phyloP scores from a whole-genome alignment of 1,284 basidiomycete genomes.

The Trichosporon coremiiforme region DNA sequence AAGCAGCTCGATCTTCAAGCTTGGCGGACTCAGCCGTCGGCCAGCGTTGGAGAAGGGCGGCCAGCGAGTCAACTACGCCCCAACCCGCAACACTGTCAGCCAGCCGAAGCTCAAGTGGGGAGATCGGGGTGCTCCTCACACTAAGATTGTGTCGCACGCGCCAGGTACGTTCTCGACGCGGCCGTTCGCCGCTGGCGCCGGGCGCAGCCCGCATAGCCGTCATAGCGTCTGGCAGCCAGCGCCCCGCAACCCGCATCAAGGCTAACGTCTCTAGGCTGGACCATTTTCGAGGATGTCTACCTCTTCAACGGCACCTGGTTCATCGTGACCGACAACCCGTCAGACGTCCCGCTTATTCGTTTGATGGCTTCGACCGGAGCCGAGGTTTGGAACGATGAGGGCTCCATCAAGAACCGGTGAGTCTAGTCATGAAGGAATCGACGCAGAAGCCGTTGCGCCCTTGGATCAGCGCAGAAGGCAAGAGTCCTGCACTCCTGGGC shows the following conservation, averaged over 20 bases:
- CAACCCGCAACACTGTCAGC: slow-evolving; percentile 20
- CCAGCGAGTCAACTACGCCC: slow-evolving; percentile 22
- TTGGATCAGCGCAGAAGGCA: background rate
- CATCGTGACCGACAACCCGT: slow-evolving; percentile 57
- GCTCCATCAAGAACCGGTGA: slow-evolving; percentile 54
- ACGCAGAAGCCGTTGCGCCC: slow-evolving; percentile 5
- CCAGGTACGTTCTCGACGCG: slow-evolving; percentile 48
- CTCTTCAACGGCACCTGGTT: slow-evolving; percentile 57
- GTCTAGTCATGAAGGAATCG: slow-evolving; percentile 19
- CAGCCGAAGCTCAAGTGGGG: slow-evolving; percentile 51
- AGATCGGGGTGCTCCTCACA: slow-evolving; percentile 44
- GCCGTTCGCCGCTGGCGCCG: background rate
- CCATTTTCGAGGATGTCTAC: slow-evolving; percentile 70
- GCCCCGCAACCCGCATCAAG: background rate
- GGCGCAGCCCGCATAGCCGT: background rate
- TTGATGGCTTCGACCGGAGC: slow-evolving; percentile 57
- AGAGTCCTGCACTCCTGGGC: too few relatives aligned
- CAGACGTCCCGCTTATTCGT: slow-evolving; percentile 52
- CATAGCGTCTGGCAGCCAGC: background rate
- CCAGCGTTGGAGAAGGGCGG: slow-evolving; percentile 6
- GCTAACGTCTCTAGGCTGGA: slow-evolving; percentile 63
- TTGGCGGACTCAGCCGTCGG: slow-evolving; percentile 27
- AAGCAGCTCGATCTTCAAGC: slow-evolving; percentile 34
- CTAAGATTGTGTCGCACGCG: slow-evolving; percentile 52
- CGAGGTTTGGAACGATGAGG: slow-evolving; percentile 57